These are phyloP conservation scores for Exophiala calicioides DNA, from an alignment of 2,329 filamentous ascomycete species.

Conservation along the genomic window DNA sequence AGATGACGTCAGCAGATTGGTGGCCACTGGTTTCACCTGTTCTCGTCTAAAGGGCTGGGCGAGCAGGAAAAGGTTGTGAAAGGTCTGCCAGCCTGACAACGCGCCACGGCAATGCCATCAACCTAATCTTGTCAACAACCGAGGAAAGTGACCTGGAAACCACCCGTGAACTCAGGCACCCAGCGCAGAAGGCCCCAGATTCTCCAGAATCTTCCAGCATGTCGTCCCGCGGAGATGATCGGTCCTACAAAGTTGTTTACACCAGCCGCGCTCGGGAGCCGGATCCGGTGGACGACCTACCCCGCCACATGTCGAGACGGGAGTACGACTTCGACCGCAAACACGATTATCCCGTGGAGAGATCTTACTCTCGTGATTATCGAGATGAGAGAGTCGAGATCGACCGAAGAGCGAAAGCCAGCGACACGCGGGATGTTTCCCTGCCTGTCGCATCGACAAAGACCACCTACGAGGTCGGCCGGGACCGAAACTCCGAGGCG, in stretches of 20 bases:
- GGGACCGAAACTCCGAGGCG: constrained; percentile 22
- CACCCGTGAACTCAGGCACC: neutral
- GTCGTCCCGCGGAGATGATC: constrained; percentile 23
- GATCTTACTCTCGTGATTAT: constrained; percentile 16
- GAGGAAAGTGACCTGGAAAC: neutral
- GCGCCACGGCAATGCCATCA: neutral
- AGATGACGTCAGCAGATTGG: constrained; percentile 9
- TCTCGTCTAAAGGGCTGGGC: constrained; percentile 5
- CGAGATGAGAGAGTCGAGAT: constrained; percentile 19
- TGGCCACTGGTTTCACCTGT: neutral
- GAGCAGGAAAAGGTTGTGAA: neutral
- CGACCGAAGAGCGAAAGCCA: constrained; percentile 12
- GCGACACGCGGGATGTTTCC: constrained; percentile 8
- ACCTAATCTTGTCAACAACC: neutral
- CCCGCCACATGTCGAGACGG: constrained; percentile 10
- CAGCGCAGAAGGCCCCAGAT: neutral
- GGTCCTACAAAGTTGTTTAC: constrained; percentile 28
- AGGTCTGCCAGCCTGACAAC: neutral
- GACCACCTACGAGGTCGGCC: constrained; percentile 22
- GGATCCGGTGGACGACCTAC: constrained; percentile 6
- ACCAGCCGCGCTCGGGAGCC: constrained; percentile 14
- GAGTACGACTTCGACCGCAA: constrained; percentile 20
- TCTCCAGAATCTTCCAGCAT: constrained; percentile 1
- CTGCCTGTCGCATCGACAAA: constrained; percentile 5
- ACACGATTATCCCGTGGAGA: constrained; percentile 13